Evolutionary conservation across 352 stramenopile genomes (phyloP).

Genomic region (Aphanomyces stellatus): DNA sequence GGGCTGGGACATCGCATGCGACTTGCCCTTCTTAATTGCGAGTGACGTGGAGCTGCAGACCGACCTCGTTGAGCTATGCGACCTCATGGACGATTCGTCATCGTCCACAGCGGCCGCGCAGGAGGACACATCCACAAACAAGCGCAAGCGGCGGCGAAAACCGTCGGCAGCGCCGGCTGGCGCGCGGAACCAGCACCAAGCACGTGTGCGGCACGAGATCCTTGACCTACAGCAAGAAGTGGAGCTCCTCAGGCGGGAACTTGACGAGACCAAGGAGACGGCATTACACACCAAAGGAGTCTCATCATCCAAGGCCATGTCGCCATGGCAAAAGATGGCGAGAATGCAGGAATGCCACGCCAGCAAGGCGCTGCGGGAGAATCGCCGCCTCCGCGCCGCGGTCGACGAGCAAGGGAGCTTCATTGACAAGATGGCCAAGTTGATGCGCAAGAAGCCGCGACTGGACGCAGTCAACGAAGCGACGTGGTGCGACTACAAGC

Average conservation of each 20-base stretch:
- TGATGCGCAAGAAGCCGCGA: slow-evolving; percentile 6
- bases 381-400: neutral
- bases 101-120: too few relatives aligned
- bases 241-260: neutral
- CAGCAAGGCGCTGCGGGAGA: neutral
- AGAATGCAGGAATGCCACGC: neutral
- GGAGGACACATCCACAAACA: too few relatives aligned
- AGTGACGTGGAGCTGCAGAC: too few relatives aligned
- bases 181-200: too few relatives aligned
- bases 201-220: neutral
- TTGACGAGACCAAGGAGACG: too few relatives aligned
- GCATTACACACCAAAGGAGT: neutral
- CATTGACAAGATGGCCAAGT: neutral
- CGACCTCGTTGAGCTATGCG: too few relatives aligned
- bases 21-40: too few relatives aligned
- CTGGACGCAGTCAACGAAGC: neutral
- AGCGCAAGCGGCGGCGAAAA: too few relatives aligned
- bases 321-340: neutral
- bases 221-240: neutral
- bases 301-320: neutral
- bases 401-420: neutral
- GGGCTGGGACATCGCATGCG: too few relatives aligned
- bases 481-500: neutral
- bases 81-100: too few relatives aligned
- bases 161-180: too few relatives aligned